phyloP scores from a whole-genome alignment of 805 yeast species.

The Yarrowia hollandica region DNA sequence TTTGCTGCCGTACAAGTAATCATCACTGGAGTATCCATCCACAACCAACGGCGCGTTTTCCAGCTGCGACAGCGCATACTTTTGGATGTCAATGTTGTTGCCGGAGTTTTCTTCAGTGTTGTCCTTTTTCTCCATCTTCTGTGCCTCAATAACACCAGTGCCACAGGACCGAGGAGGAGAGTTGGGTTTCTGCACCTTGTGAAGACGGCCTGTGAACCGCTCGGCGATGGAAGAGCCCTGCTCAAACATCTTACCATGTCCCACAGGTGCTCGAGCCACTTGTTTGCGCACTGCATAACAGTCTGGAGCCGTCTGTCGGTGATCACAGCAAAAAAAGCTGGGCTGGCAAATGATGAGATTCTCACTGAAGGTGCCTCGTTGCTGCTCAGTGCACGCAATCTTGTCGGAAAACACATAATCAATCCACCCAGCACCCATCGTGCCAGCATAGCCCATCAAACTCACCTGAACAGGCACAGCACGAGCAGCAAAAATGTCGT shows the following conservation, averaged over 20 bases:
- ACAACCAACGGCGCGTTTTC: background rate
- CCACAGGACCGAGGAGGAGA: constrained; percentile 2
- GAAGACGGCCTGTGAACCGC: background rate
- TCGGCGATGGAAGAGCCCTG: background rate
- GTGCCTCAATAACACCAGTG: background rate
- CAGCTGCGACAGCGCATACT: constrained; percentile 5
- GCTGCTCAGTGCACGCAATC: background rate
- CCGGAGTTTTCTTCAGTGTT: too few relatives aligned
- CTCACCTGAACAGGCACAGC: constrained; percentile 41
- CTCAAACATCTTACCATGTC: background rate
- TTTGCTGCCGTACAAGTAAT: constrained; percentile 29
- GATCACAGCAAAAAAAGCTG: constrained; percentile 42
- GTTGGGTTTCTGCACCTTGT: background rate
- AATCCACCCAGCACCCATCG: constrained; percentile 40
- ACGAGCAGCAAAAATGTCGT: constrained; percentile 41
- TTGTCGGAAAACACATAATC: constrained; percentile 32
- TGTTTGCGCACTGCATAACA: background rate
- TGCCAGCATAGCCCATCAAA: constrained; percentile 43
- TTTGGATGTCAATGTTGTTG: background rate
- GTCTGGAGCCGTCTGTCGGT: constrained; percentile 39
- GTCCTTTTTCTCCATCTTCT: too few relatives aligned
- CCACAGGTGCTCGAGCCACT: background rate
- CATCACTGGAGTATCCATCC: constrained; percentile 12
- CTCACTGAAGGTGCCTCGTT: constrained; percentile 34
- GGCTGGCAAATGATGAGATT: constrained; percentile 35